phyloP scores from a whole-genome alignment of 2,329 filamentous ascomycete species.

The Clarireedia monteithiana region DNA sequence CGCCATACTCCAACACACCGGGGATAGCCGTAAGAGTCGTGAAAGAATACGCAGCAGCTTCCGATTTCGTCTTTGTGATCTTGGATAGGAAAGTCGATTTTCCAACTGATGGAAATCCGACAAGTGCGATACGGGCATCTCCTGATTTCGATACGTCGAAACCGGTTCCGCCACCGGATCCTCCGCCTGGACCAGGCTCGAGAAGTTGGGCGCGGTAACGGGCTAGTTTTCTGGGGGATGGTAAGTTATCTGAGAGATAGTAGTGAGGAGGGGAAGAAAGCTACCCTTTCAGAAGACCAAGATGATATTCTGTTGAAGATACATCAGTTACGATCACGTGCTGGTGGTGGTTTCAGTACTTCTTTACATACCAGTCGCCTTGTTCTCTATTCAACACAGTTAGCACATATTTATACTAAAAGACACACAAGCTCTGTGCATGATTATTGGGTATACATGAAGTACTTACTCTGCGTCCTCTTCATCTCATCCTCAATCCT shows the following conservation, averaged over 20 bases:
- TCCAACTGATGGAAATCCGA: slow-evolving; percentile 97
- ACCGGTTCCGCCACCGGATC: slow-evolving; percentile 70
- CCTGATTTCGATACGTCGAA: slow-evolving; percentile 95
- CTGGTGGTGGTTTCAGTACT: slow-evolving; percentile 6
- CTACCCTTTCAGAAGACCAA: slow-evolving; percentile 95
- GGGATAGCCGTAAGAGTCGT: slow-evolving; percentile 96
- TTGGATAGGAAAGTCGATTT: slow-evolving; percentile 99
- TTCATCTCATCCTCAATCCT: slow-evolving; percentile 99
- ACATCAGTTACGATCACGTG: slow-evolving; percentile 29
- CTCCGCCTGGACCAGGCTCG: slow-evolving; percentile 75
- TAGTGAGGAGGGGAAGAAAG: slow-evolving; percentile 2
- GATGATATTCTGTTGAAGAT: slow-evolving; percentile 72
- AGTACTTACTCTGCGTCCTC: slow-evolving; percentile 83
- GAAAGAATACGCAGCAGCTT: slow-evolving; percentile 94
- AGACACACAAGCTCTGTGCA: not conserved
- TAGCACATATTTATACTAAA: not conserved
- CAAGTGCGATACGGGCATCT: slow-evolving; percentile 91
- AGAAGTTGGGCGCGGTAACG: slow-evolving; percentile 89
- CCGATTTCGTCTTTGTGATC: slow-evolving; percentile 95
- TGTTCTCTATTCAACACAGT: slow-evolving; percentile 63
- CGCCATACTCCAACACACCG: slow-evolving; percentile 93
- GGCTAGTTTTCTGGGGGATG: slow-evolving; percentile 71
- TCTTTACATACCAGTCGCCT: slow-evolving; percentile 76
- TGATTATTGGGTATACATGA: slow-evolving; percentile 14
- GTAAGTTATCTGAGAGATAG: not conserved